Percentiles rank a stretch among this genome's conserved stretches.
Evolutionary conservation across 1,284 basidiomycete species (phyloP).

Genomic region (Leccinum pallidistipes): DNA sequence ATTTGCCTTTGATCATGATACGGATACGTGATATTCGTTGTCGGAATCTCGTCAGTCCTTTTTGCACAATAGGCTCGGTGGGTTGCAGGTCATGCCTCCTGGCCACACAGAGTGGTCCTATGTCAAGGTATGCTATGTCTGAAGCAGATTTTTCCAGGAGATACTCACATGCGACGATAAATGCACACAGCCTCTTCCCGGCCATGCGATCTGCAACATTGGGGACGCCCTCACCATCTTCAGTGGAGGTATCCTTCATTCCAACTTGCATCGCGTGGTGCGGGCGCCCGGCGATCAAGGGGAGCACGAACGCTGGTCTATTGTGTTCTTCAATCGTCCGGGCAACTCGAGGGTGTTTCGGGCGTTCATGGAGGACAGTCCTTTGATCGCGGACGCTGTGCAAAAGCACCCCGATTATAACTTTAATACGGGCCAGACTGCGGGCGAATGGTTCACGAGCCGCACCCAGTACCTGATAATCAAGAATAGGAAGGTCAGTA

Average conservation of each 20-base stretch:
- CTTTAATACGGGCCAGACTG: neutral
- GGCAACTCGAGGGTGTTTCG: neutral
- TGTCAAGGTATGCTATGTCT: neutral
- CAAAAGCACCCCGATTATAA: neutral
- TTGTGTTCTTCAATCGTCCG: neutral
- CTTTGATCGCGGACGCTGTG: neutral
- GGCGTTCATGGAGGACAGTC: conserved; percentile 5
- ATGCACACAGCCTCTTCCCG: neutral
- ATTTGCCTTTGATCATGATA: neutral
- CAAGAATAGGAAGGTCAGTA: neutral
- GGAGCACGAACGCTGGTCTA: neutral
- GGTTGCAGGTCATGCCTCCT: neutral
- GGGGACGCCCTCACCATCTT: neutral
- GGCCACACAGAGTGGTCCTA: too few species aligned
- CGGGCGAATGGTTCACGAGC: neutral
- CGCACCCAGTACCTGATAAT: neutral
- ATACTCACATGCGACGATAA: neutral
- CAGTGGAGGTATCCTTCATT: neutral
- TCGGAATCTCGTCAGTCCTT: neutral
- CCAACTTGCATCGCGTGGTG: neutral
- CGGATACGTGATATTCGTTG: neutral
- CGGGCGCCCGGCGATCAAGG: neutral
- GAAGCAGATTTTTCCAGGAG: neutral
- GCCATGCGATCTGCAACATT: neutral
- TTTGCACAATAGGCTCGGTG: neutral